phyloP scores from a whole-genome alignment of 1,284 basidiomycete genomes.

The Tremellales sp. region DNA sequence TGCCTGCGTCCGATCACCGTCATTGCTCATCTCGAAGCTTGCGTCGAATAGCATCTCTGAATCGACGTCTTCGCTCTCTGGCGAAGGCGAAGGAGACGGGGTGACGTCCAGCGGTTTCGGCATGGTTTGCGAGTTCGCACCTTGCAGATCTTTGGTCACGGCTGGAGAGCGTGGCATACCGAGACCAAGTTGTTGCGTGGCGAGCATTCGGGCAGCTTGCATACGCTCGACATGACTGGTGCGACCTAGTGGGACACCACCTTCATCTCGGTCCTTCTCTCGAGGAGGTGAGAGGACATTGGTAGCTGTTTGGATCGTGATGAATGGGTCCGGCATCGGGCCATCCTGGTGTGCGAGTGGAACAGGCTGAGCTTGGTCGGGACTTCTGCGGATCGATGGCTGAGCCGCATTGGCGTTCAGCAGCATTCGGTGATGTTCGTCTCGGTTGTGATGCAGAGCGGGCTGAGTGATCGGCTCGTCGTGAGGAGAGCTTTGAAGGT shows the following conservation, averaged over 20 bases:
- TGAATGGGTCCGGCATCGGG: conserved; percentile 47
- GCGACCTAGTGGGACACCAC: conserved; percentile 65
- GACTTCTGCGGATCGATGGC: conserved; percentile 17
- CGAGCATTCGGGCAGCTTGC: conserved; percentile 41
- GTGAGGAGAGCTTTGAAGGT: conserved; percentile 11
- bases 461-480: conserved; percentile 27
- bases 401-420: conserved; percentile 39
- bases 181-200: conserved; percentile 43
- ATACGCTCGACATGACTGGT: conserved; percentile 56
- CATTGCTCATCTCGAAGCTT: conserved; percentile 11
- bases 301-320: conserved; percentile 46
- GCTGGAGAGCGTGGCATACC: conserved; percentile 36
- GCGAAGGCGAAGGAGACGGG: neutral
- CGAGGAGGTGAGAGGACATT: conserved; percentile 43
- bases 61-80: conserved; percentile 6
- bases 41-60: conserved; percentile 16
- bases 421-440: conserved; percentile 39
- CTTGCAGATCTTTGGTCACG: conserved; percentile 11
- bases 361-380: conserved; percentile 3
- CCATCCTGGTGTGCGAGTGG: conserved; percentile 43
- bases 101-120: neutral
- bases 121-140: conserved; percentile 1
- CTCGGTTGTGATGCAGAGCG: conserved; percentile 25
- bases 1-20: neutral
- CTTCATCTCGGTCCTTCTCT: conserved; percentile 60